These are phyloP conservation scores for Helotiales sp. DNA, from an alignment of 2,329 filamentous ascomycete species.

Conservation along the genomic window DNA sequence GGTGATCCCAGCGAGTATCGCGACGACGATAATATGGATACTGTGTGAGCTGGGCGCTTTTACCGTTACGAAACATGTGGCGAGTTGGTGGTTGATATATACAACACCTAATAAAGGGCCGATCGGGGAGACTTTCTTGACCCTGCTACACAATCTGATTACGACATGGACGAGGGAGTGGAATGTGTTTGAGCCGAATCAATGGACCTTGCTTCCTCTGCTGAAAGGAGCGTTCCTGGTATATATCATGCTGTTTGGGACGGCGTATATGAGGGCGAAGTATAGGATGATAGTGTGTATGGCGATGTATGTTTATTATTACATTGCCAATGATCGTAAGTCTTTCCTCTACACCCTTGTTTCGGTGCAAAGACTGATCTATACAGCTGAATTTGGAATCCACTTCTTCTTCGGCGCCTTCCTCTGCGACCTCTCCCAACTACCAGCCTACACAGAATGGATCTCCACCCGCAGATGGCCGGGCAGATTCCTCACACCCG, in stretches of 20 bases:
- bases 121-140: slow-evolving; percentile 43
- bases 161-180: slow-evolving; percentile 51
- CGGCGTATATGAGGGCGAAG: slow-evolving; percentile 46
- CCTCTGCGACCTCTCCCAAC: slow-evolving; percentile 57
- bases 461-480: slow-evolving; percentile 43
- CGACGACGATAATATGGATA: slow-evolving; percentile 55
- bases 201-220: slow-evolving; percentile 57
- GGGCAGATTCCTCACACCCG: slow-evolving; percentile 45
- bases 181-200: slow-evolving; percentile 57
- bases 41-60: slow-evolving; percentile 55
- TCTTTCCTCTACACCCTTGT: background rate
- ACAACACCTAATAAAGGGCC: slow-evolving; percentile 45
- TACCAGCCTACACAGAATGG: slow-evolving; percentile 47
- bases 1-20: slow-evolving; percentile 55
- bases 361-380: background rate
- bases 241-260: slow-evolving; percentile 53
- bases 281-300: slow-evolving; percentile 49
- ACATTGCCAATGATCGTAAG: slow-evolving; percentile 30
- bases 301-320: slow-evolving; percentile 49
- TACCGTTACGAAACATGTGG: slow-evolving; percentile 47
- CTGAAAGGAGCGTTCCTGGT: slow-evolving; percentile 54
- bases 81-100: slow-evolving; percentile 56
- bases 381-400: slow-evolving; percentile 48
- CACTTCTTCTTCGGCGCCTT: slow-evolving; percentile 64
- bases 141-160: slow-evolving; percentile 45